These are phyloP conservation scores for Ceratobasidium sp. DNA, from an alignment of 1,284 basidiomycete genomes.

Conservation along the genomic window DNA sequence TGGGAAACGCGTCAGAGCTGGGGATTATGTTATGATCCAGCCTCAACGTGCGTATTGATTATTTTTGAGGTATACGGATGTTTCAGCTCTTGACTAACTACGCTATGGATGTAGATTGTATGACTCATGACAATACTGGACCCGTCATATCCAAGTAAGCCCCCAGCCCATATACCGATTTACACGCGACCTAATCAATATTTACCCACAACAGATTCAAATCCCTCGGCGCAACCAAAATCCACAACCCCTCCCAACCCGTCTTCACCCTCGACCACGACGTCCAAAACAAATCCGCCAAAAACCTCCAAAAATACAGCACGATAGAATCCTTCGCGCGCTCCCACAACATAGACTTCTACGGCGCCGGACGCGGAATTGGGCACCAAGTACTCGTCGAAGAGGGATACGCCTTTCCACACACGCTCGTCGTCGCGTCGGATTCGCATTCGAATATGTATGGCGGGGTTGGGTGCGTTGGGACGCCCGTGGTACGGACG, in stretches of 20 bases:
- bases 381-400: constrained; percentile 96
- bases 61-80: too few relatives aligned
- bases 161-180: neutral
- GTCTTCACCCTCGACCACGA: constrained; percentile 99
- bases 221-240: constrained; percentile 91
- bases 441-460: constrained; percentile 99
- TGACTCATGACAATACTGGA: constrained; percentile 98
- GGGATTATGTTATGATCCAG: constrained; percentile 99
- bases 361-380: constrained; percentile 98
- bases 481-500: constrained; percentile 95
- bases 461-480: constrained; percentile 96
- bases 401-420: constrained; percentile 95
- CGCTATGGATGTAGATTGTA: constrained; percentile 66
- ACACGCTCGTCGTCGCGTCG: constrained; percentile 93
- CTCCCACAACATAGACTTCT: constrained; percentile 91
- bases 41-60: constrained; percentile 74
- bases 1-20: constrained; percentile 86
- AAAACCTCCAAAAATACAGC: constrained; percentile 94
- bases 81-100: neutral
- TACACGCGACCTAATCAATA: neutral
- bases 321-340: constrained; percentile 94
- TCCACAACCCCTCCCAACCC: constrained; percentile 86
- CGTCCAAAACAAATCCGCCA: constrained; percentile 95
- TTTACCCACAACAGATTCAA: constrained; percentile 77
- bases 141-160: constrained; percentile 95